Percentiles rank a stretch among this genome's conserved stretches.
Conservation (phyloP, 2,329 filamentous ascomycete genomes). For the Xenoacremonium recifei region DNA sequence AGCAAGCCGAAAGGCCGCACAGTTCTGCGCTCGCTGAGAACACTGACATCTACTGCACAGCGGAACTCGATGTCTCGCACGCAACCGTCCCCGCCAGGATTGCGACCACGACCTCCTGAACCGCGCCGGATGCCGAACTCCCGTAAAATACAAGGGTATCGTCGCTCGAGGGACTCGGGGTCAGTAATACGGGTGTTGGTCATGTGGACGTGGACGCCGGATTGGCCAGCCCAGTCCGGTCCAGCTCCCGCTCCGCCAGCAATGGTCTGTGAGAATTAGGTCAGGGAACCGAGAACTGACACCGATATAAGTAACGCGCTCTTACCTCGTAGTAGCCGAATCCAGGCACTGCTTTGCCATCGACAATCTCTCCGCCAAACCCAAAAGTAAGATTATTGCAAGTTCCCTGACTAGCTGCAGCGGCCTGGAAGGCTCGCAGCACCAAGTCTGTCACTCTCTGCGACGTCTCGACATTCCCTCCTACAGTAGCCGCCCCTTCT, state of each 20-base stretch:
- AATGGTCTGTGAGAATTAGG: conserved; percentile 30
- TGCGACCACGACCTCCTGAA: conserved; percentile 59
- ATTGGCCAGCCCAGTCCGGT: conserved; percentile 25
- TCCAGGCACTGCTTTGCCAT: conserved; percentile 23
- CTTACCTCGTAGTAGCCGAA: conserved; percentile 39
- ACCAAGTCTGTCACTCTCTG: conserved; percentile 61
- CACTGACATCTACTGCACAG: conserved; percentile 73
- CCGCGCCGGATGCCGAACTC: conserved; percentile 29
- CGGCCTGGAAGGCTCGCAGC: conserved; percentile 71
- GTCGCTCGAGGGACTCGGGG: conserved; percentile 34
- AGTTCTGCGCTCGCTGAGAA: conserved; percentile 74
- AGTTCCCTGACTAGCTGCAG: conserved; percentile 72
- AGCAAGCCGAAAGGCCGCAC: conserved; percentile 73
- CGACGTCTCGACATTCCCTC: conserved; percentile 30
- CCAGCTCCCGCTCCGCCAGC: conserved; percentile 33
- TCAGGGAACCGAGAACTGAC: too few species aligned
- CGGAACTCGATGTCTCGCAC: conserved; percentile 80
- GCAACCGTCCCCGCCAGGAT: conserved; percentile 72
- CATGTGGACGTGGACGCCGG: conserved; percentile 35
- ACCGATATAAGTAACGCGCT: too few species aligned
- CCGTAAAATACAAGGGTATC: conserved; percentile 32
- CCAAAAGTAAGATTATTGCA: conserved; percentile 81
- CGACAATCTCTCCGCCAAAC: conserved; percentile 48
- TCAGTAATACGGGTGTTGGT: conserved; percentile 38
- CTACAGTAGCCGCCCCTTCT: conserved; percentile 30